Base-by-base conservation (phyloP, 495 filamentous ascomycete genomes). In the Hyaloscypha bicolor region DNA sequence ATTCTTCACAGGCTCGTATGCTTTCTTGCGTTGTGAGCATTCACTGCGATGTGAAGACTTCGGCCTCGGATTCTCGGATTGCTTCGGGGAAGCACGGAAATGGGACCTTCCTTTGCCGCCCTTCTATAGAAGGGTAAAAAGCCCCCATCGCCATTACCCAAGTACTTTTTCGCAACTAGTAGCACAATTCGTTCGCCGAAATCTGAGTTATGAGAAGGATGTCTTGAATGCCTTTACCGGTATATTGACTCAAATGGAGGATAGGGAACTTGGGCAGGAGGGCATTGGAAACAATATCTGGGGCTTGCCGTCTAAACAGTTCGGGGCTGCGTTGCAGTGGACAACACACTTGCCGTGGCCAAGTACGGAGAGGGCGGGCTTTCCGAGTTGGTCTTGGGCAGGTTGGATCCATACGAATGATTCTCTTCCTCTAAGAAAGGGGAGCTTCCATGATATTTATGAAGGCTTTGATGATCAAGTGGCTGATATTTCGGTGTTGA, bases 371-470 rank as follows among this genome's bases (percentile, higher is more conserved):
- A 6, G 53, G 4, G 14, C 3, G 2, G 14, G 53, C 4, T 55
- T 55, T 31, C 53, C 53, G 25, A 55, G 53, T 29, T 55, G 53
- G 53, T 55, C 53, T 55, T 55, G 53, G 53, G 53, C 53, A 22
- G 53, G 53, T 11, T 55, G 53, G 53, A 9, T 11, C 25, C 53
- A 55, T 29, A n/a, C 4, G 4, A 29, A 3, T 5, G 8, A 25
- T 29, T 19, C 8, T 2, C 6, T 55, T 25, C 42, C 42, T 45
- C 29, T n/a, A 3, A 5, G 21, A 29, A 25, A 55, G 8, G 53
- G 29, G 8, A 22, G 8, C 32, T 60, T 60, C 11, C 29, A 60
- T 37, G 32, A 60, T 37, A 60, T 60, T 60, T 60, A 60, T 19
- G 29, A 60, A 14, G 32, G 57, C 3, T 37, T 60, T 14, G 57